A percentile compares a stretch with the other conserved stretches of the same genome.
These are phyloP conservation scores for Pseudocercospora fuligena DNA, from an alignment of 2,329 filamentous ascomycete genomes.

Conservation along the genomic window DNA sequence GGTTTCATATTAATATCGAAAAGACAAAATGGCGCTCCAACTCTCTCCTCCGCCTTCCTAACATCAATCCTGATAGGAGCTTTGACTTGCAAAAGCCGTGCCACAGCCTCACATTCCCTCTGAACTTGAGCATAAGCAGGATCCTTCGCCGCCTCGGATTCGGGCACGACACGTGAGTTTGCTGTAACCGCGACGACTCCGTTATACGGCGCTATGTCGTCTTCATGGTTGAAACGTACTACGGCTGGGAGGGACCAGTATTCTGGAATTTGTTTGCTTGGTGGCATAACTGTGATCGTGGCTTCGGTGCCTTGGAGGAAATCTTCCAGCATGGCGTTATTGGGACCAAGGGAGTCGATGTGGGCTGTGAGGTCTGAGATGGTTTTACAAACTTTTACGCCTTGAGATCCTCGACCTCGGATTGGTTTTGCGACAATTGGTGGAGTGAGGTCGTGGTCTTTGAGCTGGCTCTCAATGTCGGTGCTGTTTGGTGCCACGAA, in stretches of 20 bases:
- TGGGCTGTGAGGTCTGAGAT: constrained; percentile 44
- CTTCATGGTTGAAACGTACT: constrained; percentile 53
- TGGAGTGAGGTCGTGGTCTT: not conserved
- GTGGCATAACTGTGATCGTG: constrained; percentile 59
- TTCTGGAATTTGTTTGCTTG: constrained; percentile 36
- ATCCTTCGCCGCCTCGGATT: constrained; percentile 40
- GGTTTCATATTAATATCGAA: constrained; percentile 61
- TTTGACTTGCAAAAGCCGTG: constrained; percentile 46
- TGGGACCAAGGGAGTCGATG: constrained; percentile 39
- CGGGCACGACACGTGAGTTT: constrained; percentile 51
- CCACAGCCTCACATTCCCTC: constrained; percentile 49
- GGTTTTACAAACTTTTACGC: constrained; percentile 53
- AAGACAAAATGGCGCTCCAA: constrained; percentile 48
- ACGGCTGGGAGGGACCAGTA: constrained; percentile 56
- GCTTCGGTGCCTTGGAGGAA: constrained; percentile 56
- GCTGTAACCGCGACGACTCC: constrained; percentile 53
- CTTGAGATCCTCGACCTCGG: constrained; percentile 56
- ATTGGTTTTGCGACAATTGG: constrained; percentile 57
- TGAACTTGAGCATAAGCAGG: constrained; percentile 41
- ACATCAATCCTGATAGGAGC: constrained; percentile 56
- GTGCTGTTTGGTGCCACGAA: constrained; percentile 31
- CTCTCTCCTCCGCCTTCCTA: constrained; percentile 42
- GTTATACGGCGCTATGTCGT: constrained; percentile 57
- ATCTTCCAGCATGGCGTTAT: constrained; percentile 55
- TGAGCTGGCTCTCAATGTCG: constrained; percentile 1